These are phyloP conservation scores for Cryptococcus depauperatus DNA, from an alignment of 1,284 basidiomycete genomes.

Conservation along the genomic window DNA sequence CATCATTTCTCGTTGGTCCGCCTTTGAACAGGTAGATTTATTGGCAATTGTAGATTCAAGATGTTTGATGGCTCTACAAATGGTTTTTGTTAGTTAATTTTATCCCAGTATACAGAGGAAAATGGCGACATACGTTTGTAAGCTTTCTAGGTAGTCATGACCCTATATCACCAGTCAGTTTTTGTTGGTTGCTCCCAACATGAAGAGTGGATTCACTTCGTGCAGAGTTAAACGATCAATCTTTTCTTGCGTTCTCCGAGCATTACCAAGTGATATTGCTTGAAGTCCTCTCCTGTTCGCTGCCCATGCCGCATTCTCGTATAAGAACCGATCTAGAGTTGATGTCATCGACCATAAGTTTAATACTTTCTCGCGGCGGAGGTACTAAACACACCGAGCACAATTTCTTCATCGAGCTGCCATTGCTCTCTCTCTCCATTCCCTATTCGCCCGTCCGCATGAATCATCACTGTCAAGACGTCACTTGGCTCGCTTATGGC, in stretches of 20 bases:
- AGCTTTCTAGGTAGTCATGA: slow-evolving; percentile 19
- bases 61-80: slow-evolving; percentile 29
- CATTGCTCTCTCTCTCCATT: slow-evolving; percentile 23
- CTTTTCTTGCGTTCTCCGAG: slow-evolving; percentile 26
- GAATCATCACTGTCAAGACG: slow-evolving; percentile 11
- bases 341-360: too few species aligned
- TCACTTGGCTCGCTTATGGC: background rate
- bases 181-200: background rate
- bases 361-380: too few species aligned
- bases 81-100: too few species aligned
- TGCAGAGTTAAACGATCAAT: slow-evolving; percentile 24
- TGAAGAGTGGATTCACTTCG: slow-evolving; percentile 17
- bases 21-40: slow-evolving; percentile 12
- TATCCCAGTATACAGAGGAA: too few species aligned
- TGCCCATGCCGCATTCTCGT: slow-evolving; percentile 23
- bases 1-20: slow-evolving; percentile 20
- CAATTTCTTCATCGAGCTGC: slow-evolving; percentile 30
- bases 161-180: slow-evolving; percentile 12
- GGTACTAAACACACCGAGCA: slow-evolving; percentile 31
- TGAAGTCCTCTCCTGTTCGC: slow-evolving; percentile 32
- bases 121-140: slow-evolving; percentile 19
- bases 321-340: slow-evolving; percentile 33
- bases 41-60: slow-evolving; percentile 12
- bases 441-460: slow-evolving; percentile 16
- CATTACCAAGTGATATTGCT: slow-evolving; percentile 22